Base-by-base conservation (phyloP, 1,284 basidiomycete genomes). In the Cystobasidiaceae sp. region DNA sequence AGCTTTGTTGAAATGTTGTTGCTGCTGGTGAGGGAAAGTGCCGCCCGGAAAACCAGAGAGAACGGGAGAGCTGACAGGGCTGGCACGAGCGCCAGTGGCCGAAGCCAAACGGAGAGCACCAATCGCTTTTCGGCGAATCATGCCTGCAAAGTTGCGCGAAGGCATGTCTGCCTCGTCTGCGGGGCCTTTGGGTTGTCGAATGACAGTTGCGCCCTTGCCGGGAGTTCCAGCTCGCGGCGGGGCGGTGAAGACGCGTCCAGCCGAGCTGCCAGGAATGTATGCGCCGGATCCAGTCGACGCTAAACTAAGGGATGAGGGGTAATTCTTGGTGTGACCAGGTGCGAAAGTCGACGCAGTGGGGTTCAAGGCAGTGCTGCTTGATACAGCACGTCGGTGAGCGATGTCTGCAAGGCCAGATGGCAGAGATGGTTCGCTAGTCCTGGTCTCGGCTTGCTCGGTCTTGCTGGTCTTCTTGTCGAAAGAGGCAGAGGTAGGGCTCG, bases 151-250 rank as follows among this genome's bases (percentile, higher is more conserved):
- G 43, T 66, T 66, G 37, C 49, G 48, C 19, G 57, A 17, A 37
- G 55, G 19, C 25, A 66, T n/a, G 17, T 66, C 63, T 21, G 45
- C 50, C 27, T 66, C 63, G 6, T 66, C 51, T 19, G 55, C 63
- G 15, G 63, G 63, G 6, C 63, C 63, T 50, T 45, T 58, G 19
- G 63, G 63, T 34, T 66, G 63, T 32, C 63, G 63, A 32, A 59
- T 19, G 30, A 66, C 45, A 4, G 41, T 59, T 27, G 55, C 9
- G 30, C 39, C 49, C 27, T 37, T 50, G 7, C 28, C 21, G 5
- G 61, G 61, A 5, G 52, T 64, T 13, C 51, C 51, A 32, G 34
- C 43, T n/a, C 49, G 51, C 15, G 61, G 50, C 2, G 61, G 61
- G 34, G 61, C 61, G 33, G 51, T 46, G 49, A 64, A 64, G 32